Percentiles rank a stretch among this genome's conserved stretches.
phyloP scores from a whole-genome alignment of 1,284 basidiomycete genomes.

The Limonomyces culmigenus region DNA sequence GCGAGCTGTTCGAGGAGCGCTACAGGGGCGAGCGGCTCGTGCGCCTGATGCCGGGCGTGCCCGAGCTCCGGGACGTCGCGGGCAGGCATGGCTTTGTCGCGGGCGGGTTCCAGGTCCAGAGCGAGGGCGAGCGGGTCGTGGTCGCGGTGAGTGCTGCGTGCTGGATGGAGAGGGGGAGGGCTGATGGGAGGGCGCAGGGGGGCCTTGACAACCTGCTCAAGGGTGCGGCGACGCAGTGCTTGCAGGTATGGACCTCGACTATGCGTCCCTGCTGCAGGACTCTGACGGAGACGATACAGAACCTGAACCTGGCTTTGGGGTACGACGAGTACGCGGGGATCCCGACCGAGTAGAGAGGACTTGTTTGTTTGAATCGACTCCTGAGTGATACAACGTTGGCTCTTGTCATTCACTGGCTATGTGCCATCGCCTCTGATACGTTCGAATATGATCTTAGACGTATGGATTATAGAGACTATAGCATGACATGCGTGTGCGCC shows the following conservation, averaged over 20 bases:
- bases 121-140: slow-evolving; percentile 75
- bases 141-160: slow-evolving; percentile 50
- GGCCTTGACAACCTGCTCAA: slow-evolving; percentile 94
- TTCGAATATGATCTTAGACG: too few species aligned
- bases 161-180: too few species aligned
- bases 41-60: slow-evolving; percentile 42
- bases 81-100: slow-evolving; percentile 79
- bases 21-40: slow-evolving; percentile 70
- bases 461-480: too few species aligned
- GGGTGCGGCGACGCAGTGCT: slow-evolving; percentile 93
- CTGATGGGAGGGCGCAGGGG: slow-evolving; percentile 30
- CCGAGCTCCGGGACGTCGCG: slow-evolving; percentile 64
- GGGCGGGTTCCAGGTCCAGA: slow-evolving; percentile 92
- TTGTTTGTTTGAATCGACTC: too few species aligned
- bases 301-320: slow-evolving; percentile 88
- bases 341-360: slow-evolving; percentile 17
- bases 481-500: too few species aligned
- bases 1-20: slow-evolving; percentile 60
- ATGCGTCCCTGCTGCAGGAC: slow-evolving; percentile 1
- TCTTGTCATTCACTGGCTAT: too few species aligned
- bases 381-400: too few species aligned
- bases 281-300: slow-evolving; percentile 28
- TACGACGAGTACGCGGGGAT: slow-evolving; percentile 87
- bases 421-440: too few species aligned
- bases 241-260: slow-evolving; percentile 46